A percentile compares a stretch with the other conserved stretches of the same genome.
phyloP scores from a whole-genome alignment of 2,329 filamentous ascomycete species.

The Scytalidium lignicola region DNA sequence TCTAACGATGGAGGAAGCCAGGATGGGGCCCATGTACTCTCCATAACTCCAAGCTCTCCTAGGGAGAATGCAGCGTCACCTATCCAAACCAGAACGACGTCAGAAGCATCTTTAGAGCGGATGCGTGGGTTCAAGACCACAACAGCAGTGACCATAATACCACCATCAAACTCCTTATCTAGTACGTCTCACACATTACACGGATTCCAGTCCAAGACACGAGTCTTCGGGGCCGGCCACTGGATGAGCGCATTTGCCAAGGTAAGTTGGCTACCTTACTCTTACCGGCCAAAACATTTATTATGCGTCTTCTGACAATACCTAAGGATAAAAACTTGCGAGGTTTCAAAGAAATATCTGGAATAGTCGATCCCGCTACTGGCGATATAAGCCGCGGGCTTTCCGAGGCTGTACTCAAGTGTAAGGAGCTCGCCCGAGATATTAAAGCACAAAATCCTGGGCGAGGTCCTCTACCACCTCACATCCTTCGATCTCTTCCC shows the following conservation, averaged over 20 bases:
- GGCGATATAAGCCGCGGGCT: conserved; percentile 21
- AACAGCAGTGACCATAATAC: conserved; percentile 9
- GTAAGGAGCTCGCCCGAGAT: background rate
- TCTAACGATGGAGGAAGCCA: too few relatives aligned
- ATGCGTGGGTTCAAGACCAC: conserved; percentile 14
- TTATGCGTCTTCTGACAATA: conserved; percentile 7
- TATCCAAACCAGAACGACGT: background rate
- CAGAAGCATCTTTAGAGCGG: conserved; percentile 14
- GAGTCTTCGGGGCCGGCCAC: conserved; percentile 28
- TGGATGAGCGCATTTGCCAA: conserved; percentile 28
- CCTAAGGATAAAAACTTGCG: conserved; percentile 3
- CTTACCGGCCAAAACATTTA: background rate
- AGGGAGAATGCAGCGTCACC: background rate
- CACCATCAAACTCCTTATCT: conserved; percentile 6
- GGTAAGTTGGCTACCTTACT: conserved; percentile 16
- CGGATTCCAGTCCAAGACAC: conserved; percentile 22
- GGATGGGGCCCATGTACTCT: too few relatives aligned
- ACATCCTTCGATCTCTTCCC: background rate
- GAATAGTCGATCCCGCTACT: conserved; percentile 14
- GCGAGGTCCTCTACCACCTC: background rate
- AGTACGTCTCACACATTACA: background rate
- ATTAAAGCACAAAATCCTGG: background rate
- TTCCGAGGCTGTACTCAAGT: conserved; percentile 22
- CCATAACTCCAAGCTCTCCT: too few relatives aligned
- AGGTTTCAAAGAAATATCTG: conserved; percentile 10